Conservation (phyloP, 768 basidiomycete genomes). For the Podaxis carcinomalis region DNA sequence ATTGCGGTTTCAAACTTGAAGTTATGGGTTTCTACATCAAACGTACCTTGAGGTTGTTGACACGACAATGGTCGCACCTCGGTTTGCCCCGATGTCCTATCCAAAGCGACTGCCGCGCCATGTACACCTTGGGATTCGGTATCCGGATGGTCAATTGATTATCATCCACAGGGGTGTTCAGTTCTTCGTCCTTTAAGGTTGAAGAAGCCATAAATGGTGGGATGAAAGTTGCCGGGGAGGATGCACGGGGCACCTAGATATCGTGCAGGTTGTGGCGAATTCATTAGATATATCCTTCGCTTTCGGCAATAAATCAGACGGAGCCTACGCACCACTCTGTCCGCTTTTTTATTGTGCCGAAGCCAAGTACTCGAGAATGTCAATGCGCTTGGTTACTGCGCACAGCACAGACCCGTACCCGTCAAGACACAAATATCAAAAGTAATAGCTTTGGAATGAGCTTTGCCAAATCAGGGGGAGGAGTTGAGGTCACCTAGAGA, state of each 20-base stretch:
- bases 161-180: constrained; percentile 32
- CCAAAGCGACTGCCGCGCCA: constrained; percentile 71
- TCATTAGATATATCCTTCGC: neutral
- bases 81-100: constrained; percentile 73
- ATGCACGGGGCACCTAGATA: constrained; percentile 3
- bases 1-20: constrained; percentile 11
- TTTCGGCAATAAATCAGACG: neutral
- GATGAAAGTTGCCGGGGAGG: constrained; percentile 1
- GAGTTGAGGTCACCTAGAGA: neutral
- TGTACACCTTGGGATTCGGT: constrained; percentile 62
- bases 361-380: neutral
- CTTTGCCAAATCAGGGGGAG: neutral
- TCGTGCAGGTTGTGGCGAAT: neutral
- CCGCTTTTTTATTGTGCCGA: neutral
- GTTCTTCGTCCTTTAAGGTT: constrained; percentile 24
- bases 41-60: constrained; percentile 68
- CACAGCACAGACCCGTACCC: neutral
- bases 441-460: neutral
- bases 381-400: neutral
- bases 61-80: constrained; percentile 68
- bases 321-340: neutral
- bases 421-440: neutral
- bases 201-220: constrained; percentile 9
- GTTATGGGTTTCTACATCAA: constrained; percentile 5
- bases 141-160: constrained; percentile 59